Percentiles rank a stretch among this genome's conserved stretches.
These are phyloP conservation scores for Fonsecaea pedrosoi DNA, from an alignment of 2,329 filamentous ascomycete genomes.

Conservation along the genomic window DNA sequence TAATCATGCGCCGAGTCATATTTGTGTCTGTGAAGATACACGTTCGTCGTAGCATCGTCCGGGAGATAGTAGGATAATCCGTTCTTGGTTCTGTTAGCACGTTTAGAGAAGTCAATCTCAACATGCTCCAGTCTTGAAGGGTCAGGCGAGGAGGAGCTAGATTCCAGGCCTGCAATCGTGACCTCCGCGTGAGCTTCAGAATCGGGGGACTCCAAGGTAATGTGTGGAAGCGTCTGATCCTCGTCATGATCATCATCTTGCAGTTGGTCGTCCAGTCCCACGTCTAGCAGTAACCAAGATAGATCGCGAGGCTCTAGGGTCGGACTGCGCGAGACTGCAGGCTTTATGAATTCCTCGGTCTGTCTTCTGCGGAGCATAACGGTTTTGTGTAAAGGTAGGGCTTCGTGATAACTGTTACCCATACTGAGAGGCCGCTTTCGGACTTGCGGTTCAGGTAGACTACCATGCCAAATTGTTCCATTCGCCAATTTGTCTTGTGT, in stretches of 20 bases:
- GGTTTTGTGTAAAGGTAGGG: neutral
- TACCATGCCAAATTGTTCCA: neutral
- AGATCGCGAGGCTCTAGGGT: neutral
- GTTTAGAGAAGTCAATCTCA: slow-evolving; percentile 9
- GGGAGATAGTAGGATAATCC: slow-evolving; percentile 3
- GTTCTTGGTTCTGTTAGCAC: slow-evolving; percentile 8
- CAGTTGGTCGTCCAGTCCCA: neutral
- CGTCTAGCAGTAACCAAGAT: neutral
- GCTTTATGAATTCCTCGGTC: neutral
- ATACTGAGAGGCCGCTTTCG: neutral
- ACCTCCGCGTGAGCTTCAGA: neutral
- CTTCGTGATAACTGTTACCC: neutral
- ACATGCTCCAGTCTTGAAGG: neutral
- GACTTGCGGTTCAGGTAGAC: neutral
- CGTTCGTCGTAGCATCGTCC: neutral
- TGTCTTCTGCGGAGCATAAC: neutral
- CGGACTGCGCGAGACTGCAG: neutral
- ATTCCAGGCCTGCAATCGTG: neutral
- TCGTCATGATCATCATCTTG: neutral
- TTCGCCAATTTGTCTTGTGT: neutral
- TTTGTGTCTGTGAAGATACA: slow-evolving; percentile 5
- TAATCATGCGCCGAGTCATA: slow-evolving; percentile 3
- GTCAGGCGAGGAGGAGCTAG: neutral
- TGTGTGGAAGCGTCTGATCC: neutral
- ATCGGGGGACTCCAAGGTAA: neutral